Conservation (phyloP, 768 basidiomycete species). For the Lentinus tigrinus region DNA sequence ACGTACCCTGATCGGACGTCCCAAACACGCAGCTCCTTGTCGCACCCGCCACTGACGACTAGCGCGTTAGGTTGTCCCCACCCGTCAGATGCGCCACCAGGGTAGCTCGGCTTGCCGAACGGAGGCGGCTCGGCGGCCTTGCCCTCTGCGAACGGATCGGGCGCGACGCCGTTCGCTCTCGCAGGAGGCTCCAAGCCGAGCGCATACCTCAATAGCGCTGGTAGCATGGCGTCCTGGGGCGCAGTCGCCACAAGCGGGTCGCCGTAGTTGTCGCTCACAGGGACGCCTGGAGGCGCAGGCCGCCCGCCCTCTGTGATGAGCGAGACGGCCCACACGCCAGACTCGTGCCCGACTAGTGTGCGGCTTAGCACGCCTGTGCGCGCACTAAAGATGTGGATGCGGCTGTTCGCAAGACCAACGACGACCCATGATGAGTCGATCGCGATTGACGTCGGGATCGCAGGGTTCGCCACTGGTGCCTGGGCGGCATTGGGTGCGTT, state of each 20-base stretch:
- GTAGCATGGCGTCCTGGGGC: constrained; percentile 8
- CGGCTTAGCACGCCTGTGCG: constrained; percentile 71
- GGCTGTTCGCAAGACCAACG: constrained; percentile 82
- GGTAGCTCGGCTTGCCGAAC: constrained; percentile 22
- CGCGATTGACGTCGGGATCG: constrained; percentile 85
- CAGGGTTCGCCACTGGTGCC: constrained; percentile 37
- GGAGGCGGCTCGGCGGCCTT: not conserved
- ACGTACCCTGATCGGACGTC: constrained; percentile 81
- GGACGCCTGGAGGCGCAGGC: constrained; percentile 14
- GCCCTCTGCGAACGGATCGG: constrained; percentile 13
- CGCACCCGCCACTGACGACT: constrained; percentile 91
- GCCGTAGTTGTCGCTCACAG: not conserved
- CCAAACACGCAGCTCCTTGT: constrained; percentile 91
- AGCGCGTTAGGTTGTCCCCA: constrained; percentile 87
- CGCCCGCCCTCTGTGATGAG: constrained; percentile 69
- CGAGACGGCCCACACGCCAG: constrained; percentile 91
- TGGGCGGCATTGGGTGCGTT: constrained; percentile 13
- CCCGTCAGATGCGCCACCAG: constrained; percentile 52
- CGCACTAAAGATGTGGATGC: constrained; percentile 84
- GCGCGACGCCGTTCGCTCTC: not conserved
- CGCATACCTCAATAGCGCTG: constrained; percentile 6
- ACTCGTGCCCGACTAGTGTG: constrained; percentile 80
- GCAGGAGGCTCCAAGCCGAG: constrained; percentile 8
- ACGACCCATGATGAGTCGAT: constrained; percentile 83
- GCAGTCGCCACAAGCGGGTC: constrained; percentile 10